Evolutionary conservation across 805 yeast genomes (phyloP), one percentile per base, ranked within the genome.

Genomic region (Spathaspora girioi): DNA sequence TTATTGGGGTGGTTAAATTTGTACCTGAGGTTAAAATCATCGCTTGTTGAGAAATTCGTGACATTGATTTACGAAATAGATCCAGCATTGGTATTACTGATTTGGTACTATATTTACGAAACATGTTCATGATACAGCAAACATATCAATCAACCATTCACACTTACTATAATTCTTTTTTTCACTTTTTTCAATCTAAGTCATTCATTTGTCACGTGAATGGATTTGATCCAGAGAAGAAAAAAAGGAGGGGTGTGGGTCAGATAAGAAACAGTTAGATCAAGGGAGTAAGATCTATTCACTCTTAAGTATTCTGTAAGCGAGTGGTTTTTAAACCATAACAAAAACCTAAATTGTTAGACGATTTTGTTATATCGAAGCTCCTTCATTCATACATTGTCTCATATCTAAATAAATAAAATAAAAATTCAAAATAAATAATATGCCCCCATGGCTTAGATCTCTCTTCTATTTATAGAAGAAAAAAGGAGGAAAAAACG

Each of bases 31-130:
- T 74, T 32, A 74, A 59, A 5, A 74, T 66, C 79, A 74, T 74
- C 5, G 79, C 78, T 51, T 70, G 79, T 5, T 72, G 63, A 17
- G 73, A 58, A 14, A 73, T 59, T 18, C 75, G 58, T 17, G 75
- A 56, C 77, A 74, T 73, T 20, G 72, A 57, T 11, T 58, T 50
- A 46, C 61, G 61, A 59, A 72, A 73, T 38, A 48, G 50, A 19
- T 59, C 61, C 27, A 41, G 53, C 2, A 48, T 18, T 19, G 40
- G 45, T 29, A 17, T 3, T 7, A 35, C 4, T 18, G n/a, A 10
- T 31, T 35, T 35, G 9, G 18, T 35, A 15, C 40, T 35, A 35
- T 35, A 35, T 35, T n/a, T 35, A n/a, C 38, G 38, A 35, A 35
- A 9, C 40, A 35, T 35, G 9, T 7, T 35, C 18, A 4, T 35